Evolutionary conservation across 768 basidiomycete species (phyloP).

Genomic region (Phlebiopsis gigantea): DNA sequence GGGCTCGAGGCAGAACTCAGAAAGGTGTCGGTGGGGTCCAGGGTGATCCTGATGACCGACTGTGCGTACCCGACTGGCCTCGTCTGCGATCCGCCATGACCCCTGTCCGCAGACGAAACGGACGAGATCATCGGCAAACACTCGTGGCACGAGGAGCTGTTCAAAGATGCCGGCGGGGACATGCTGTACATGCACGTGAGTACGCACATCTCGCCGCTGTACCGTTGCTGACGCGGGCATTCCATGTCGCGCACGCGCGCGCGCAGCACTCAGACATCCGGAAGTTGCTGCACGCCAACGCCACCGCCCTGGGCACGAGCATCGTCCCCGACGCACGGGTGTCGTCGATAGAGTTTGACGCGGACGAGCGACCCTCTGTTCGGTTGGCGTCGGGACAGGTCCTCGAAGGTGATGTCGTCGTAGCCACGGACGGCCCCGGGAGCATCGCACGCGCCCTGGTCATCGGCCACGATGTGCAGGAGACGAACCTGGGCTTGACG

Average conservation of each 20-base stretch:
- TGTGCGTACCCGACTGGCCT: slow-evolving; percentile 4
- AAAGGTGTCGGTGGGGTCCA: slow-evolving; percentile 24
- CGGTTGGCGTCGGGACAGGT: slow-evolving; percentile 22
- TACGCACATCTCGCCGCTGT: slow-evolving; percentile 1
- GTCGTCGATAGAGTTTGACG: slow-evolving; percentile 8
- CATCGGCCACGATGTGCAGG: slow-evolving; percentile 4
- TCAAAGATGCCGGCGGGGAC: slow-evolving; percentile 43
- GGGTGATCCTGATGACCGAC: slow-evolving; percentile 18
- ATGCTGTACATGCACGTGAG: slow-evolving; percentile 45
- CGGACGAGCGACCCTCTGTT: slow-evolving; percentile 16
- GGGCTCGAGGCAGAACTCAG: slow-evolving; percentile 41
- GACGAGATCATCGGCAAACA: slow-evolving; percentile 42
- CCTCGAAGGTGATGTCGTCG: slow-evolving; percentile 23
- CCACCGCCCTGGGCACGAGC: slow-evolving; percentile 14
- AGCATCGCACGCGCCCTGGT: slow-evolving; percentile 11
- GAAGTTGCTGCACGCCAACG: slow-evolving; percentile 21
- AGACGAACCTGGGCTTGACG: slow-evolving; percentile 3
- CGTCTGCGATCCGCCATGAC: background rate
- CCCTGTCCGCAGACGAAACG: slow-evolving; percentile 32
- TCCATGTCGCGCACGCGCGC: too few species aligned
- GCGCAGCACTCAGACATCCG: slow-evolving; percentile 26
- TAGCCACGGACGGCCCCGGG: slow-evolving; percentile 23
- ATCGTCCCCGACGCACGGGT: slow-evolving; percentile 17
- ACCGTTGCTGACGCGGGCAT: background rate
- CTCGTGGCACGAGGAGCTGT: slow-evolving; percentile 41